phyloP scores from a whole-genome alignment of 2,329 filamentous ascomycete genomes.

The Fusarium begoniae region DNA sequence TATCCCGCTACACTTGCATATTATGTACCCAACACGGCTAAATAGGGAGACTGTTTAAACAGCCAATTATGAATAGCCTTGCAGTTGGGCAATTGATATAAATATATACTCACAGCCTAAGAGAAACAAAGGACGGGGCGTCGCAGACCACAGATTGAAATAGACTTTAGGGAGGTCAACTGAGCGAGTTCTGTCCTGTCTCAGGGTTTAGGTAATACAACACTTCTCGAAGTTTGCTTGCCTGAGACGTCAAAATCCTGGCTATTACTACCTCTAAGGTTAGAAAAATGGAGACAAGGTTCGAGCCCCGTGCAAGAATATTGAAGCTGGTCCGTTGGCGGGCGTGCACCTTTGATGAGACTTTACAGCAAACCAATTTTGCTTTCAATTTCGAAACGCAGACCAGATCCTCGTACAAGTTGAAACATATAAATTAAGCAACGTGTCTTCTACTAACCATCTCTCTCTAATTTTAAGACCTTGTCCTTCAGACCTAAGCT shows the following conservation, averaged over 20 bases:
- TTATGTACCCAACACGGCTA: too few relatives aligned
- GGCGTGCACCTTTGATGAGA: not conserved
- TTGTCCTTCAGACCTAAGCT: not conserved
- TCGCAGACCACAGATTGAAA: too few relatives aligned
- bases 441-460: not conserved
- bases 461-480: not conserved
- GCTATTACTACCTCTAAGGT: not conserved
- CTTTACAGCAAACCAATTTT: not conserved
- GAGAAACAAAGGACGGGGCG: too few relatives aligned
- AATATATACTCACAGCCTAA: too few relatives aligned
- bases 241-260: not conserved
- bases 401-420: rapidly evolving
- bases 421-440: not conserved
- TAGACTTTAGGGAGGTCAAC: not conserved
- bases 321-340: not conserved
- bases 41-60: too few relatives aligned
- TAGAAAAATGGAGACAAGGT: not conserved
- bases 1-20: not conserved
- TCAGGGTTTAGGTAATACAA: not conserved
- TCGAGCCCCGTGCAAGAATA: not conserved
- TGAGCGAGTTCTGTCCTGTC: not conserved
- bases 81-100: rapidly evolving
- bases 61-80: too few relatives aligned
- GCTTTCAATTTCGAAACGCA: not conserved
- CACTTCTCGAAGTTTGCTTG: not conserved